These are phyloP conservation scores for Cadophora sp. DNA, from an alignment of 2,329 filamentous ascomycete species.

Conservation along the genomic window DNA sequence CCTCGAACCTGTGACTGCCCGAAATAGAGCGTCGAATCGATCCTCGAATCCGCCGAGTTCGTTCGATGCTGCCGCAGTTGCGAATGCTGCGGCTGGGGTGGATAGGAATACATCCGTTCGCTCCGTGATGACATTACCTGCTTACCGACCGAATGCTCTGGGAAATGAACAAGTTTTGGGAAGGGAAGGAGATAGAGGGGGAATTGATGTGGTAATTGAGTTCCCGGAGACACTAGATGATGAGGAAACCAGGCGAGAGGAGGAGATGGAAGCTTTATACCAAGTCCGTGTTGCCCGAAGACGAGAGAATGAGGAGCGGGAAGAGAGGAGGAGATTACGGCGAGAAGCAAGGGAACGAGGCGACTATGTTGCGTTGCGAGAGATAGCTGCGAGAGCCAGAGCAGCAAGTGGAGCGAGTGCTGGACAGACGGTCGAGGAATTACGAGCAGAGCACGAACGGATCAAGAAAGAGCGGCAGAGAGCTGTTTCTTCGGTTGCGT, in stretches of 20 bases:
- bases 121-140: slow-evolving; percentile 92
- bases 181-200: slow-evolving; percentile 87
- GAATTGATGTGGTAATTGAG: slow-evolving; percentile 90
- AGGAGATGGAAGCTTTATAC: slow-evolving; percentile 92
- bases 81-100: slow-evolving; percentile 52
- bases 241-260: slow-evolving; percentile 78
- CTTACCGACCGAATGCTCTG: slow-evolving; percentile 76
- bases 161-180: slow-evolving; percentile 84
- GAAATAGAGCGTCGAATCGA: slow-evolving; percentile 21
- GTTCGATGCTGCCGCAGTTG: slow-evolving; percentile 24
- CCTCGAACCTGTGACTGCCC: slow-evolving; percentile 49
- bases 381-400: slow-evolving; percentile 63
- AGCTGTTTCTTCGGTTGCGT: slow-evolving; percentile 77
- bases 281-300: slow-evolving; percentile 84
- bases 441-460: slow-evolving; percentile 61
- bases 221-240: slow-evolving; percentile 81
- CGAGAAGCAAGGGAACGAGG: slow-evolving; percentile 75
- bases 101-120: slow-evolving; percentile 86
- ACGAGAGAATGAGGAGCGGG: slow-evolving; percentile 76
- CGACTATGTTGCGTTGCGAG: slow-evolving; percentile 72
- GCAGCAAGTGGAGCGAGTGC: slow-evolving; percentile 45
- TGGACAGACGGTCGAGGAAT: slow-evolving; percentile 62
- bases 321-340: slow-evolving; percentile 73
- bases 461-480: slow-evolving; percentile 67
- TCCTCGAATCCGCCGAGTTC: slow-evolving; percentile 27